Conservation (phyloP, 306 rosid genomes). For the Calophaca sinica region DNA sequence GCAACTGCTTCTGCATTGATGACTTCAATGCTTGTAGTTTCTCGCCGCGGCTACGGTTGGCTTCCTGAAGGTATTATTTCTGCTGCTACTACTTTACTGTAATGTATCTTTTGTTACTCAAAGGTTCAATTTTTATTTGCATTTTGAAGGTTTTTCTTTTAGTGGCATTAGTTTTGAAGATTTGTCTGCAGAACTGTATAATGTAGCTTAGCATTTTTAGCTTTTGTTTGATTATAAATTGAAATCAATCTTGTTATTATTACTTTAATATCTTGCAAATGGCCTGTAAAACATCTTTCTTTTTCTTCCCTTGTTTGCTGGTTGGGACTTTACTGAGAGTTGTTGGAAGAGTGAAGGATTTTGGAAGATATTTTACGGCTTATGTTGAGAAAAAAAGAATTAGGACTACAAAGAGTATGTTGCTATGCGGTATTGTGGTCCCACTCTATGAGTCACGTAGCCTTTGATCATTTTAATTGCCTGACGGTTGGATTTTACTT, state of each 20-base stretch:
- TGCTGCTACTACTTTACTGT: neutral
- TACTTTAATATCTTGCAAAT: neutral
- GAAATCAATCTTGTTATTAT: neutral
- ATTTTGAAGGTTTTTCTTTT: conserved; percentile 21
- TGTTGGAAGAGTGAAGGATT: conserved; percentile 26
- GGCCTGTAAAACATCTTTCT: neutral
- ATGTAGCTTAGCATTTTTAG: neutral
- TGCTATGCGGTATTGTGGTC: conserved; percentile 20
- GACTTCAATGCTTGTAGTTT: conserved; percentile 82
- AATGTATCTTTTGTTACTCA: neutral
- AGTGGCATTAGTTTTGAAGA: conserved; percentile 1
- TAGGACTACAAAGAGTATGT: conserved; percentile 26
- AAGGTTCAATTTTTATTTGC: neutral
- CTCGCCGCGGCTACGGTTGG: conserved; percentile 68
- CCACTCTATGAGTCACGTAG: conserved; percentile 25
- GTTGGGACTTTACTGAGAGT: conserved; percentile 21
- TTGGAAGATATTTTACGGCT: conserved; percentile 13
- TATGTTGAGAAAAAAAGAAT: neutral
- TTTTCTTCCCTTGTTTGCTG: neutral
- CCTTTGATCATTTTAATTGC: conserved; percentile 39
- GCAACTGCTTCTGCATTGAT: conserved; percentile 85
- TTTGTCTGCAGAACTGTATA: neutral
- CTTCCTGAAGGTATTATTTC: conserved; percentile 74
- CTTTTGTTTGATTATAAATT: neutral
- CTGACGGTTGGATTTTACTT: conserved; percentile 54